Evolutionary conservation across 2,329 filamentous ascomycete genomes (phyloP).

Genomic region (Grosmannia penicillata): DNA sequence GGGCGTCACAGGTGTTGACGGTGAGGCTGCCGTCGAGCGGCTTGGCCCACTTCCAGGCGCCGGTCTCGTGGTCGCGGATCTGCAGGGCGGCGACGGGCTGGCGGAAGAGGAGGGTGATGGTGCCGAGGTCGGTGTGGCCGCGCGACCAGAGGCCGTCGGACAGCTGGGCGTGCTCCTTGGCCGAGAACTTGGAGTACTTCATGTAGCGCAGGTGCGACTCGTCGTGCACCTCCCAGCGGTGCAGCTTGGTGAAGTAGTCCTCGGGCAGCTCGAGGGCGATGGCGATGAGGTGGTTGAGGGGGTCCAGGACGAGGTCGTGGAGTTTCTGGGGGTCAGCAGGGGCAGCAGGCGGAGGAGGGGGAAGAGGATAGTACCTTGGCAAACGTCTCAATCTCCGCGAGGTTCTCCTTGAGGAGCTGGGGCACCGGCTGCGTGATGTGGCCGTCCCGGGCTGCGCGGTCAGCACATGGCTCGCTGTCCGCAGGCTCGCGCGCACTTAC

Average conservation of each 20-base stretch:
- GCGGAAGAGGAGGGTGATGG: slow-evolving; percentile 36
- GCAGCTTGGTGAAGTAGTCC: slow-evolving; percentile 37
- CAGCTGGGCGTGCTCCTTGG: slow-evolving; percentile 18
- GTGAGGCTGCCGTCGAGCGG: slow-evolving; percentile 31
- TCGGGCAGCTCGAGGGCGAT: slow-evolving; percentile 44
- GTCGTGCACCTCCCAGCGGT: slow-evolving; percentile 36
- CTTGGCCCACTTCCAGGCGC: slow-evolving; percentile 28
- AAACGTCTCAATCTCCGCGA: slow-evolving; percentile 41
- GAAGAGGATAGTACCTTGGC: too few relatives aligned
- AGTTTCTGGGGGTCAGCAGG: neutral
- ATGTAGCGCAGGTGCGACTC: slow-evolving; percentile 47
- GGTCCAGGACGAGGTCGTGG: slow-evolving; percentile 33
- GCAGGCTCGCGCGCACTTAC: slow-evolving; percentile 24
- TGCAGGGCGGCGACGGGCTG: slow-evolving; percentile 39
- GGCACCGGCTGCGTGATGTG: slow-evolving; percentile 29
- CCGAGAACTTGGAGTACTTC: slow-evolving; percentile 31
- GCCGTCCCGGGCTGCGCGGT: slow-evolving; percentile 14
- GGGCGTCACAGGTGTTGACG: slow-evolving; percentile 29
- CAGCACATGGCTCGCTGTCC: too few relatives aligned
- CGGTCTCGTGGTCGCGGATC: slow-evolving; percentile 22
- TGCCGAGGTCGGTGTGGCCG: slow-evolving; percentile 39
- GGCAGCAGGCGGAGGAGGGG: too few relatives aligned
- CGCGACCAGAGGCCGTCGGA: slow-evolving; percentile 9
- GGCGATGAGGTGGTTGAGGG: slow-evolving; percentile 42
- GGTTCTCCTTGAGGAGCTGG: slow-evolving; percentile 27